Percentiles rank a stretch among this genome's conserved stretches.
Evolutionary conservation across 2,329 filamentous ascomycete genomes (phyloP).

Genomic region (Exophiala sp.): DNA sequence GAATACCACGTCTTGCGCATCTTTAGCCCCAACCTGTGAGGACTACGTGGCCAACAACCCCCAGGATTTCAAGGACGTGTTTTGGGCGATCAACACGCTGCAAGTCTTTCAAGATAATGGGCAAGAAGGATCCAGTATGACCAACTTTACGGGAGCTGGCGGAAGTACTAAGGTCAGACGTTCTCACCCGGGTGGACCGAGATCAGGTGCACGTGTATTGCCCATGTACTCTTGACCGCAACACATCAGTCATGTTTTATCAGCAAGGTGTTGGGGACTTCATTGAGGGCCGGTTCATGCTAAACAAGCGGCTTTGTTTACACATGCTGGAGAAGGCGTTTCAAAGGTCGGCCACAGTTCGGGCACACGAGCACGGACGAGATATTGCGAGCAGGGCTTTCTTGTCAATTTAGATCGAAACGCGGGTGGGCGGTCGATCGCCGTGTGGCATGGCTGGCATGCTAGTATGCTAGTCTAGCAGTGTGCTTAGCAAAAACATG

Average conservation of each 20-base stretch:
- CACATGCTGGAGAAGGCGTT: background rate
- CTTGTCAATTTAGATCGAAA: too few relatives aligned
- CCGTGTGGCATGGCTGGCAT: too few relatives aligned
- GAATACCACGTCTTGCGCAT: constrained; percentile 46
- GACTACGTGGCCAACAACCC: constrained; percentile 69
- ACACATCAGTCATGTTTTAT: background rate
- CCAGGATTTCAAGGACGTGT: constrained; percentile 63
- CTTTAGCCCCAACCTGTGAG: constrained; percentile 62
- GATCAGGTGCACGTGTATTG: background rate
- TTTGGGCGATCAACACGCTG: constrained; percentile 70
- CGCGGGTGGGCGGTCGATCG: too few relatives aligned
- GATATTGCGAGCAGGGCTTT: too few relatives aligned
- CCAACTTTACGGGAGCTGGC: background rate
- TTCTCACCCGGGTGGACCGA: background rate
- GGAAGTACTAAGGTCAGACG: background rate
- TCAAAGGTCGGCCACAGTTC: too few relatives aligned
- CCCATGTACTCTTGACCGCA: background rate
- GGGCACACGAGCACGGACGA: too few relatives aligned
- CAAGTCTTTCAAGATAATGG: constrained; percentile 55
- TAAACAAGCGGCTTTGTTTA: too few relatives aligned
- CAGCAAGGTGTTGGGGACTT: background rate
- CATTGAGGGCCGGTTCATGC: background rate
- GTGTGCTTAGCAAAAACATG: too few relatives aligned
- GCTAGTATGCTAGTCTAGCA: too few relatives aligned
- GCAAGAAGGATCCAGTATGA: background rate